These are phyloP conservation scores for Pyrenula aspistea DNA, from an alignment of 495 filamentous ascomycete species.

Conservation along the genomic window DNA sequence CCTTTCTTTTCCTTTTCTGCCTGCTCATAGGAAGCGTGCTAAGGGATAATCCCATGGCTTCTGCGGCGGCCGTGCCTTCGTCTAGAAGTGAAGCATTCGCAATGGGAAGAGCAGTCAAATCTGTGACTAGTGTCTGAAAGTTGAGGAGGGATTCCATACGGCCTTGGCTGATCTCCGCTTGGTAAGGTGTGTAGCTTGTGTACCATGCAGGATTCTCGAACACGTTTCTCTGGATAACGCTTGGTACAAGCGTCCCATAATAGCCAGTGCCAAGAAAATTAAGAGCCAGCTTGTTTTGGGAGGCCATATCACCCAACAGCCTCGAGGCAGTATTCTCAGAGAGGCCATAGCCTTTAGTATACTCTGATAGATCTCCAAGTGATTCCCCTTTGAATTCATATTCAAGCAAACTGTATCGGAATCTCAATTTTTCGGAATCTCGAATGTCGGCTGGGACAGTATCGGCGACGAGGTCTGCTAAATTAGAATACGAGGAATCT, in stretches of 20 bases:
- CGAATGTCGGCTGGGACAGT: slow-evolving; percentile 78
- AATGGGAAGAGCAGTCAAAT: slow-evolving; percentile 80
- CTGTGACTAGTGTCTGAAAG: slow-evolving; percentile 89
- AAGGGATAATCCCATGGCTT: slow-evolving; percentile 93
- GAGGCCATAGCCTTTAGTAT: slow-evolving; percentile 51
- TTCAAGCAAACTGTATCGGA: slow-evolving; percentile 8
- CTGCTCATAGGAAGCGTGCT: slow-evolving; percentile 59
- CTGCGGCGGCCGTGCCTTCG: slow-evolving; percentile 87
- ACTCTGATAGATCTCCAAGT: slow-evolving; percentile 28
- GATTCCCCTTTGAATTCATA: slow-evolving; percentile 8
- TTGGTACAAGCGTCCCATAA: slow-evolving; percentile 72
- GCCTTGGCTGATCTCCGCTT: slow-evolving; percentile 95
- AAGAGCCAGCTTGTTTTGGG: slow-evolving; percentile 45
- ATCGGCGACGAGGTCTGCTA: slow-evolving; percentile 84
- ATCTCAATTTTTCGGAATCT: slow-evolving; percentile 46
- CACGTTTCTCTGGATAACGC: slow-evolving; percentile 90
- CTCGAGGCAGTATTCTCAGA: slow-evolving; percentile 45
- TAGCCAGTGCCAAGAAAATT: slow-evolving; percentile 81
- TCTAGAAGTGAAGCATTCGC: slow-evolving; percentile 92
- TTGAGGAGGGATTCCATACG: slow-evolving; percentile 88
- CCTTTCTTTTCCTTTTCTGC: slow-evolving; percentile 64
- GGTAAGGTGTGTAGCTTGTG: slow-evolving; percentile 97
- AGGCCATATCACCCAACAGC: slow-evolving; percentile 49
- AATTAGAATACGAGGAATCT: slow-evolving; percentile 55
- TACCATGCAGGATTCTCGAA: slow-evolving; percentile 96